Conservation (phyloP, 2,329 filamentous ascomycete genomes). For the Botrytis hyacinthi region DNA sequence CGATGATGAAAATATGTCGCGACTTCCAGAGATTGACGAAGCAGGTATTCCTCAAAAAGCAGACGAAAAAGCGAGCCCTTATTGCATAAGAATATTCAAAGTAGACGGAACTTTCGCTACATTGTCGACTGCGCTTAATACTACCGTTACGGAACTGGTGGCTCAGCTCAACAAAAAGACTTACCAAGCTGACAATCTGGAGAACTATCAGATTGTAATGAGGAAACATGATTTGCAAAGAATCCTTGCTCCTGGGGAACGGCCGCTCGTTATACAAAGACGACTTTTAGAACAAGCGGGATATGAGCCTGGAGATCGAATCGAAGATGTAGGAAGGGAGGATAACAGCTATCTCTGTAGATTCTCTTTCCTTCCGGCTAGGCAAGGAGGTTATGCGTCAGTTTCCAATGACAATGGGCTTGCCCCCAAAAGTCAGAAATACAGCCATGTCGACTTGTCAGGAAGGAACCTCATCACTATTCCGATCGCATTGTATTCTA, state of each 20-base stretch:
- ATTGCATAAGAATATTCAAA: constrained; percentile 93
- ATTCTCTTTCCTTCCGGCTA: constrained; percentile 89
- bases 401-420: constrained; percentile 76
- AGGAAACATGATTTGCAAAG: constrained; percentile 87
- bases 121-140: constrained; percentile 77
- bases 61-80: constrained; percentile 73
- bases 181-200: constrained; percentile 81
- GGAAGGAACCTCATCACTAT: constrained; percentile 91
- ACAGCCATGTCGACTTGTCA: constrained; percentile 89
- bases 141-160: constrained; percentile 83
- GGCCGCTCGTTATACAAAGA: constrained; percentile 89
- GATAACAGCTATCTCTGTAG: constrained; percentile 97
- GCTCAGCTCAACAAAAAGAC: constrained; percentile 93
- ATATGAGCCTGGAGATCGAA: constrained; percentile 79
- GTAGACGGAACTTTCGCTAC: constrained; percentile 93
- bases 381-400: constrained; percentile 76
- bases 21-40: constrained; percentile 64
- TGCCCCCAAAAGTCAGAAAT: constrained; percentile 77
- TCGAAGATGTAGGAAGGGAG: constrained; percentile 92
- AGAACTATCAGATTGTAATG: constrained; percentile 94
- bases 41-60: constrained; percentile 63
- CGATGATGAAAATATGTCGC: constrained; percentile 61
- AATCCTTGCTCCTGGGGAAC: constrained; percentile 73
- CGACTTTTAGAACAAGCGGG: constrained; percentile 85
- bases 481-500: constrained; percentile 89